Percentiles rank a stretch among this genome's conserved stretches.
Conservation (phyloP, 1,284 basidiomycete genomes). For the Cutaneotrichosporon curvatum region DNA sequence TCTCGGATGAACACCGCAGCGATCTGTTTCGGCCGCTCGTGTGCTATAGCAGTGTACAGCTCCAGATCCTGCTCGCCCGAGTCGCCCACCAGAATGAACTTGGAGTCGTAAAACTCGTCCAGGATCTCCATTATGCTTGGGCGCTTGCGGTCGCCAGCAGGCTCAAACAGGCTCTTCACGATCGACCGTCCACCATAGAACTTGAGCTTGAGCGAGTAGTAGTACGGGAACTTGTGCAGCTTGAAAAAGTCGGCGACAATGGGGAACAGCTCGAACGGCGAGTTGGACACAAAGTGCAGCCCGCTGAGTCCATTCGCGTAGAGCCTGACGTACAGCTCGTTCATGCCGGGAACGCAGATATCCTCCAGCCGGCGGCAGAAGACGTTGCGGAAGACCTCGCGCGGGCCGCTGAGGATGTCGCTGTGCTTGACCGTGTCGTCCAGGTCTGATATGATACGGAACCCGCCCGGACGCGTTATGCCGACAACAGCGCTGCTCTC, state of each 20-base stretch:
- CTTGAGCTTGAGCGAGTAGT: constrained; percentile 58
- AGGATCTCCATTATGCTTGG: constrained; percentile 65
- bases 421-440: constrained; percentile 88
- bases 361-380: constrained; percentile 58
- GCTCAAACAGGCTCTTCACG: constrained; percentile 66
- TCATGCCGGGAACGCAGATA: constrained; percentile 74
- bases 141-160: constrained; percentile 67
- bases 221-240: constrained; percentile 51
- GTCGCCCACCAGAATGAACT: constrained; percentile 79
- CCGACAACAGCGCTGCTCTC: constrained; percentile 19
- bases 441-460: constrained; percentile 83
- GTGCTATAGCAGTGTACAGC: constrained; percentile 65
- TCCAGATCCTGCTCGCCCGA: constrained; percentile 83
- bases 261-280: constrained; percentile 76
- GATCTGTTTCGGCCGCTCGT: constrained; percentile 54
- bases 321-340: constrained; percentile 68
- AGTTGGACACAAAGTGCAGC: constrained; percentile 88
- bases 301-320: constrained; percentile 57
- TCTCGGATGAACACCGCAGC: constrained; percentile 71
- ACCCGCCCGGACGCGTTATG: constrained; percentile 26
- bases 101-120: constrained; percentile 63
- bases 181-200: constrained; percentile 75
- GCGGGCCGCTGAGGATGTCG: constrained; percentile 63
- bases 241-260: constrained; percentile 71
- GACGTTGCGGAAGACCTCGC: constrained; percentile 60